phyloP scores from a whole-genome alignment of 306 rosid species.

The Castanea sativa region DNA sequence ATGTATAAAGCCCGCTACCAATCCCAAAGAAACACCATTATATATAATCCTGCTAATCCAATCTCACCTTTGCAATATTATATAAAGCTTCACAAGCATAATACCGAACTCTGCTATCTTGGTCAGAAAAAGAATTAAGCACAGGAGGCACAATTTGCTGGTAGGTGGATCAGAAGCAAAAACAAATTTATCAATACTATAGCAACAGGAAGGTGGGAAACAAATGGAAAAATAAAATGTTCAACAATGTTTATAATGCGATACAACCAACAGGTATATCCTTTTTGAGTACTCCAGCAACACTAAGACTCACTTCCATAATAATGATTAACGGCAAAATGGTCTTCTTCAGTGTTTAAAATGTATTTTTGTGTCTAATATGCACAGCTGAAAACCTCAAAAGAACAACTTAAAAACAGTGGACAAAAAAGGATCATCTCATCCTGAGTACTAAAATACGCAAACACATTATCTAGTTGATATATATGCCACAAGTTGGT shows the following conservation, averaged over 20 bases:
- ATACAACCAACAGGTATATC: background rate
- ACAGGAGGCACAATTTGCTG: constrained; percentile 99
- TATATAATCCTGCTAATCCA: constrained; percentile 22
- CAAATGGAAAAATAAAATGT: background rate
- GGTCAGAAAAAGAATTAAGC: constrained; percentile 82
- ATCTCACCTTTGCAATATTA: constrained; percentile 93
- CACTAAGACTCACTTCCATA: constrained; percentile 11
- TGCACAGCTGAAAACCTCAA: background rate
- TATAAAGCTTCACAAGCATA: constrained; percentile 98
- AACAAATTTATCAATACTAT: background rate
- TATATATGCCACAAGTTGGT: background rate
- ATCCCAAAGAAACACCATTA: constrained; percentile 8
- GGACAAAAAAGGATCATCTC: background rate
- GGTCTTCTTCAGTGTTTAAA: background rate
- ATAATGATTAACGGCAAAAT: background rate
- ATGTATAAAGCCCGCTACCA: constrained; percentile 31
- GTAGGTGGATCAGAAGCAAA: constrained; percentile 28
- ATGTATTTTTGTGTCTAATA: background rate
- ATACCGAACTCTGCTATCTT: constrained; percentile 98
- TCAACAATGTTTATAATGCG: background rate
- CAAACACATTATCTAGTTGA: constrained; percentile 1
- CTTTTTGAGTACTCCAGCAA: background rate
- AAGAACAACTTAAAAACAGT: background rate
- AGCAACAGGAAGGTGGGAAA: background rate
- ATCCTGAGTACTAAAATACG: background rate